Base-by-base conservation (phyloP, 805 yeast species). In the Suhomyces xylopsoci region DNA sequence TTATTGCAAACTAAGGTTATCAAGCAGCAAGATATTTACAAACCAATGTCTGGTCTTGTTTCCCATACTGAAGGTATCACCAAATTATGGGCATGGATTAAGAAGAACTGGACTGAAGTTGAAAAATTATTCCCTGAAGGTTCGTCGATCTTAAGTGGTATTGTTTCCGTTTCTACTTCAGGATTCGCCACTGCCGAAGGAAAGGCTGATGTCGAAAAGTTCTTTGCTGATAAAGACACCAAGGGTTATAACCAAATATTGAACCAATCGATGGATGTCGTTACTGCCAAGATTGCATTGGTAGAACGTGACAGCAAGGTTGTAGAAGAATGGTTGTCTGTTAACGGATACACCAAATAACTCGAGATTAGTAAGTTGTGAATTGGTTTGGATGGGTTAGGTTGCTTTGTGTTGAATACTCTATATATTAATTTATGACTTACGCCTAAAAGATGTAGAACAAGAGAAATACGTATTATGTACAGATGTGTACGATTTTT, bases 11-110 rank as follows among this genome's bases (percentile, higher is more conserved):
- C 69, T 56, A 85, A 86, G 30, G 70, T 83, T 45, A 75, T 87
- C 55, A 81, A 83, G 59, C 69, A 71, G 40, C 96, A 89, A 74
- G 96, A 89, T 67, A 79, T 87, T 51, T 83, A 83, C 71, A 79
- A 83, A 58, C 96, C 96, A 58, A 77, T 93, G 82, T 81, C 74
- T 55, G 92, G 94, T 43, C 73, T 90, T 74, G 76, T 87, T 61
- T 63, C 80, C 14, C 84, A 83, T 62, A 77, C 72, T 50, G 76
- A 73, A 43, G 96, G 97, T 73, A 75, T 87, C 53, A 81, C 82
- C 58, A 80, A 82, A 10, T 71, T 86, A 58, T 92, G 92, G 90
- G 51, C 63, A 15, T 93, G 97, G 96, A 64, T 83, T 60, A 78
- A 80, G 61, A 62, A 54, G 12, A 85, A 92, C 69, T 93, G 96